These are phyloP conservation scores for Podaxis sp. DNA, from an alignment of 768 basidiomycete species.

Conservation along the genomic window DNA sequence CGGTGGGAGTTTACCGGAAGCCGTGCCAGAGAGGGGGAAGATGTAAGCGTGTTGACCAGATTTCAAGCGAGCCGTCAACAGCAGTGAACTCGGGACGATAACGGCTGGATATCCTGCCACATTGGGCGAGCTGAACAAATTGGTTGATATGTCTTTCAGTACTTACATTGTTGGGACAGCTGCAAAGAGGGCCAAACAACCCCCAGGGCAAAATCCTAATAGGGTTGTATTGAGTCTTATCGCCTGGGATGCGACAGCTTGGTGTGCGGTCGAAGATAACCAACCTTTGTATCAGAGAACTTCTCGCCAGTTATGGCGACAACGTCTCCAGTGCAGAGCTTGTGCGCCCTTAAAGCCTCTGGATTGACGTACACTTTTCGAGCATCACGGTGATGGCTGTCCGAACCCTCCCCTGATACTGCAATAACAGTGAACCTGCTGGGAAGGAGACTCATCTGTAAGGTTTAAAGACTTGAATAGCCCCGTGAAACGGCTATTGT, in stretches of 20 bases:
- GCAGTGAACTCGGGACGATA: conserved; percentile 48
- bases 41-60: conserved; percentile 46
- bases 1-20: conserved; percentile 29
- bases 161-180: conserved; percentile 53
- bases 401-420: conserved; percentile 29
- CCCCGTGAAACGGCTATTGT: background rate
- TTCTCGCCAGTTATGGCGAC: conserved; percentile 46
- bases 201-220: conserved; percentile 61
- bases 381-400: conserved; percentile 36
- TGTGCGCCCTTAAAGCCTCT: conserved; percentile 55
- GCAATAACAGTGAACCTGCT: conserved; percentile 37
- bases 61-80: conserved; percentile 56
- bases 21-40: conserved; percentile 39
- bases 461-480: background rate
- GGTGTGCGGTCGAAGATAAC: conserved; percentile 2
- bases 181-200: conserved; percentile 75
- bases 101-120: conserved; percentile 36
- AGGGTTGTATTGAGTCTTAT: background rate
- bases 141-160: conserved; percentile 14
- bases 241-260: background rate
- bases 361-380: conserved; percentile 62
- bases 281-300: conserved; percentile 24
- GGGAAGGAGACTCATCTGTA: conserved; percentile 20
- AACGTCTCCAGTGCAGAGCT: conserved; percentile 66
- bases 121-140: background rate